These are phyloP conservation scores for Cordyceps tenuipes DNA, from an alignment of 2,329 filamentous ascomycete genomes.

Conservation along the genomic window DNA sequence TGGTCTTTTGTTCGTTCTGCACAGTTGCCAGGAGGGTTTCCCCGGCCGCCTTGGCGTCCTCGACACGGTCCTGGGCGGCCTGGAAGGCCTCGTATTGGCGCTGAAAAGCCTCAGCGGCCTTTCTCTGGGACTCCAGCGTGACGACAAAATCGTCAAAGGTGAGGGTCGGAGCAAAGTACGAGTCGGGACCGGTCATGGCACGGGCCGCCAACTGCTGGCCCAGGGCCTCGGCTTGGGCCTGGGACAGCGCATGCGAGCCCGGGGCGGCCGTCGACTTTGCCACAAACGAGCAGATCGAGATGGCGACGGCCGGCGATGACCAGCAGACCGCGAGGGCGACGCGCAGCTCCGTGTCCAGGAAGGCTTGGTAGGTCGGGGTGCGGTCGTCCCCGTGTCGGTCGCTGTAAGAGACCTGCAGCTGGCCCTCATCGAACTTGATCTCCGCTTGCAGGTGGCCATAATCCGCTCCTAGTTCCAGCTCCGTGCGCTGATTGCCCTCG, in stretches of 20 bases:
- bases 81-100: neutral
- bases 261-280: neutral
- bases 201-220: neutral
- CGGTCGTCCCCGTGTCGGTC: neutral
- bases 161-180: neutral
- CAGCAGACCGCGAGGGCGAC: neutral
- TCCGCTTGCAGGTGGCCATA: neutral
- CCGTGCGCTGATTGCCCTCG: neutral
- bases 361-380: neutral
- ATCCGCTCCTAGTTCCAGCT: neutral
- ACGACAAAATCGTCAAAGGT: neutral
- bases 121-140: neutral
- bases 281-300: neutral
- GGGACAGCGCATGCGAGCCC: neutral
- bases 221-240: neutral
- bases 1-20: neutral
- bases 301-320: neutral
- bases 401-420: neutral
- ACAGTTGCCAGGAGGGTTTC: neutral
- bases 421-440: neutral
- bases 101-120: neutral
- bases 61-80: neutral
- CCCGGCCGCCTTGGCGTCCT: neutral
- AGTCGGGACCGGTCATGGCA: neutral
- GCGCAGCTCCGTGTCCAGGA: neutral